Conservation (phyloP, 176 grass and related monocot genomes). For the Musa itinerans region DNA sequence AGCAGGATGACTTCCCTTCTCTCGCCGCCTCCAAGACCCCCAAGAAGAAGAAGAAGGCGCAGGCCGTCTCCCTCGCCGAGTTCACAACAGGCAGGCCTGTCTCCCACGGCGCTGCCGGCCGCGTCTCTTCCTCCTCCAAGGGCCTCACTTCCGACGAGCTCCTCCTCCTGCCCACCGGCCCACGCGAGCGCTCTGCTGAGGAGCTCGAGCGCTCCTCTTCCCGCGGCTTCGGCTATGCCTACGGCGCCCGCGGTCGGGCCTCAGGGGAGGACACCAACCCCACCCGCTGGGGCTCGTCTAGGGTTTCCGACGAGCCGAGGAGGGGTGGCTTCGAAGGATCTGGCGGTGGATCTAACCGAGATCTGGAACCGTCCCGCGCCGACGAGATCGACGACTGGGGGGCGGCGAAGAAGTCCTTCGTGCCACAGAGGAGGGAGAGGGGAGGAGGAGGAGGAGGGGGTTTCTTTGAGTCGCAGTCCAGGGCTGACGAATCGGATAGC, state of each 20-base stretch:
- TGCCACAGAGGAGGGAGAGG: background rate
- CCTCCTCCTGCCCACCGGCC: constrained; percentile 34
- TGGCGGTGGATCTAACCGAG: constrained; percentile 8
- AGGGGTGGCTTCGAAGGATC: constrained; percentile 23
- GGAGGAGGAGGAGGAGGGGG: background rate
- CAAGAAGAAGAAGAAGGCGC: constrained; percentile 55
- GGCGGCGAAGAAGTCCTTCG: background rate
- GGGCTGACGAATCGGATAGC: constrained; percentile 39
- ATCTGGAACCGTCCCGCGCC: constrained; percentile 35
- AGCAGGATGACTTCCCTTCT: constrained; percentile 32
- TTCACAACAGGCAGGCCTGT: constrained; percentile 31
- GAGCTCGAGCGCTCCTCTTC: constrained; percentile 34
- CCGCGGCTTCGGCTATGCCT: constrained; percentile 23
- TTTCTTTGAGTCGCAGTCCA: constrained; percentile 11
- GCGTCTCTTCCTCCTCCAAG: constrained; percentile 14
- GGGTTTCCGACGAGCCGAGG: constrained; percentile 30
- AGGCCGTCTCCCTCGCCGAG: constrained; percentile 28
- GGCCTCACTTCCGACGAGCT: constrained; percentile 11
- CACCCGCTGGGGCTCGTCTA: constrained; percentile 12
- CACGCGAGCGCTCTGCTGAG: constrained; percentile 39
- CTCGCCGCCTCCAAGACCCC: constrained; percentile 40
- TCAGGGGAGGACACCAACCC: background rate
- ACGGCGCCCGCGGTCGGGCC: constrained; percentile 9
- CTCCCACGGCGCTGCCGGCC: background rate
- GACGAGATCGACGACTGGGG: constrained; percentile 17